Base-by-base conservation (phyloP, 768 basidiomycete genomes). In the Suillus clintonianus region DNA sequence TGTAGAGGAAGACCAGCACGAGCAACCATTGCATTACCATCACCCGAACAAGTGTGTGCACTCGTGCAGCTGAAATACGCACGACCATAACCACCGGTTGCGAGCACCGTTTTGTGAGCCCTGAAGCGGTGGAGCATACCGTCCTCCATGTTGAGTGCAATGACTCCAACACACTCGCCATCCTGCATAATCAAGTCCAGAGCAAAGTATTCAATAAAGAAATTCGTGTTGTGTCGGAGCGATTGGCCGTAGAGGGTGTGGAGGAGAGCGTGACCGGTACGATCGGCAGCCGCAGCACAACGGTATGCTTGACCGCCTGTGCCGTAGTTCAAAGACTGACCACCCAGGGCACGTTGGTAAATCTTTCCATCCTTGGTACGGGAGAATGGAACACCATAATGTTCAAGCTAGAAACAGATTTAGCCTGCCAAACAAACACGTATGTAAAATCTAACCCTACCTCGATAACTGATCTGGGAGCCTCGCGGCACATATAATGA, bases 241-340 rank as follows among this genome's bases (percentile, higher is more conserved):
- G 97, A 98, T 82, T 99, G 97, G 69, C 97, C 97, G 72, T 99
- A 99, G 61, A 99, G 92, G 7, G 97, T 97, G 83, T 99, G 97
- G 45, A 99, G 88, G 73, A 99, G 88, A 24, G 97, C 97, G 73
- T 99, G 97, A 34, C 97, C 97, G 11, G 97, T 99, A 76, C 97
- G 93, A 77, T 99, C 97, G 62, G 97, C 97, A 5, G 97, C 97
- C 62, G 97, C 95, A 60, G 97, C 97, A 75, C 97, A 99, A 66
- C 97, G 94, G 78, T 99, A 99, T 30, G 97, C 97, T 76, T 99
- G 97, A 58, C 97, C 97, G 67, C 97, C 97, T 81, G 99, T 99
- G 50, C 97, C 97, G 76, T 81, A 99, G 75, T 99, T 89, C 66
- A 99, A 80, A 7, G 96, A 98, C 76, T 99, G 97, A 62, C 97